These are phyloP conservation scores for Trifolium pratense DNA, from an alignment of 306 rosid species.

Conservation along the genomic window DNA sequence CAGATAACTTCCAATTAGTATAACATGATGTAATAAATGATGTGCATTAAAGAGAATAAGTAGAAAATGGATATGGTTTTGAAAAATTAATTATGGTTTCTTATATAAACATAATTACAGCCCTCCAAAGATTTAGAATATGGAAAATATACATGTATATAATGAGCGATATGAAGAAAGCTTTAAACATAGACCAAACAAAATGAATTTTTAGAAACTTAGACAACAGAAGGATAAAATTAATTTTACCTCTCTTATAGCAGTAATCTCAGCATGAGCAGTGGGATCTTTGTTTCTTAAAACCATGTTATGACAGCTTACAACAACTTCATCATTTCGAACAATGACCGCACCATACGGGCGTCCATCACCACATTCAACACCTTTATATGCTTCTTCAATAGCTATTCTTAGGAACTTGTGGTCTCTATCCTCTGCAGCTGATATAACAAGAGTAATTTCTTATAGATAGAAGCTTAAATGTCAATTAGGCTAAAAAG, in stretches of 20 bases:
- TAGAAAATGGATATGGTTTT: neutral
- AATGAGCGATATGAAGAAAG: too few relatives aligned
- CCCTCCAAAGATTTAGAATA: too few relatives aligned
- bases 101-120: conserved; percentile 1
- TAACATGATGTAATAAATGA: neutral
- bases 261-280: conserved; percentile 90
- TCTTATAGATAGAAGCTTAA: too few relatives aligned
- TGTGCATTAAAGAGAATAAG: too few relatives aligned
- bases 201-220: too few relatives aligned
- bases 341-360: conserved; percentile 90
- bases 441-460: conserved; percentile 47
- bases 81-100: neutral
- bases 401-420: conserved; percentile 70
- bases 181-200: too few relatives aligned
- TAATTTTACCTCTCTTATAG: conserved; percentile 78
- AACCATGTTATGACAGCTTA: conserved; percentile 87
- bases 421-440: conserved; percentile 78
- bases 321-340: conserved; percentile 78
- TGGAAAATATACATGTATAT: too few relatives aligned
- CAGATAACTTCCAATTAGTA: neutral
- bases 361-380: conserved; percentile 81
- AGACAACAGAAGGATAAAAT: neutral
- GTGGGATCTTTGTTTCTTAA: conserved; percentile 74
- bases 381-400: conserved; percentile 86
- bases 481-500: too few relatives aligned